Percentiles rank a stretch among this genome's conserved stretches.
These are phyloP conservation scores for Ophiostoma australiae DNA, from an alignment of 2,329 filamentous ascomycete genomes.

Conservation along the genomic window DNA sequence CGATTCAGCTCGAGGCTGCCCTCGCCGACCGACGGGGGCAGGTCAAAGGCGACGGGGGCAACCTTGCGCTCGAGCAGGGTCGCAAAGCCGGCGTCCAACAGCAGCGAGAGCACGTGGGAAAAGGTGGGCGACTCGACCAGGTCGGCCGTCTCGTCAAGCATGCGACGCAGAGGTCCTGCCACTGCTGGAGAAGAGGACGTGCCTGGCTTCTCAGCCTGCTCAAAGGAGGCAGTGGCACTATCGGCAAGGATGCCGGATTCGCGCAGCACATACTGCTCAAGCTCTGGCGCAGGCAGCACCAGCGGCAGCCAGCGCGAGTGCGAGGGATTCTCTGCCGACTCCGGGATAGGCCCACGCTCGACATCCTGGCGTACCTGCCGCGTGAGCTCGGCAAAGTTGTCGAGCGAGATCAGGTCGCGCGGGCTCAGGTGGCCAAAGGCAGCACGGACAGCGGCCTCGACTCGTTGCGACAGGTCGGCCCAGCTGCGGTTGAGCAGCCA, in stretches of 20 bases:
- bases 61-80: slow-evolving; percentile 79
- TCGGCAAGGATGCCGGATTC: slow-evolving; percentile 74
- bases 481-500: slow-evolving; percentile 92
- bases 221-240: slow-evolving; percentile 39
- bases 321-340: not conserved
- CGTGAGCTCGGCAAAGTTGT: slow-evolving; percentile 72
- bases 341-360: slow-evolving; percentile 47
- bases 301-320: slow-evolving; percentile 66
- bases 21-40: slow-evolving; percentile 36
- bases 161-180: slow-evolving; percentile 62
- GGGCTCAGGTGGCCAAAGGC: slow-evolving; percentile 87
- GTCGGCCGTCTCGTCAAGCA: slow-evolving; percentile 94
- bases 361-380: slow-evolving; percentile 78
- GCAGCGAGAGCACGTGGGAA: slow-evolving; percentile 73
- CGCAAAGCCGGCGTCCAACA: slow-evolving; percentile 84
- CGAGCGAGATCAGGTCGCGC: slow-evolving; percentile 78
- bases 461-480: slow-evolving; percentile 72
- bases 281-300: slow-evolving; percentile 70
- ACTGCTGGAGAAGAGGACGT: slow-evolving; percentile 33
- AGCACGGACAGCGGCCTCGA: slow-evolving; percentile 79
- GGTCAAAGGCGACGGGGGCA: slow-evolving; percentile 70
- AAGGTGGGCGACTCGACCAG: slow-evolving; percentile 92
- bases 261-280: slow-evolving; percentile 77
- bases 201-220: slow-evolving; percentile 24
- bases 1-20: slow-evolving; percentile 47